Evolutionary conservation across 495 filamentous ascomycete species (phyloP).

Genomic region (Clavariopsis aquatica): DNA sequence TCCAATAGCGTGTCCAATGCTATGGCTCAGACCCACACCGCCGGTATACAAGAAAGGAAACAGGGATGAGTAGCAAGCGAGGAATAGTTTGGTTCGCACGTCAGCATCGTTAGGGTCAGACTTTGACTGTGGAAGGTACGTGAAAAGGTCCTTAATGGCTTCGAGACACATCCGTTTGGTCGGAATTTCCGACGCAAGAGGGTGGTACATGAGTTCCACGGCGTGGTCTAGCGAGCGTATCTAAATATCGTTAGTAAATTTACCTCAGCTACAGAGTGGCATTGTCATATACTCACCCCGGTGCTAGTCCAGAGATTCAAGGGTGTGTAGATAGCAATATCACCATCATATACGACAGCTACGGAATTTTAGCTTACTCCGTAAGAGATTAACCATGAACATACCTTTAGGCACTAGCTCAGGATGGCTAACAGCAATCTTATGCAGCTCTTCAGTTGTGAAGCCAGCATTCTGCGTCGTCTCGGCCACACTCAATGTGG

Average conservation of each 20-base stretch:
- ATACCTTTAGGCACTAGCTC: slow-evolving; percentile 35
- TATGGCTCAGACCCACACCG: slow-evolving; percentile 38
- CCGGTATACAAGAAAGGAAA: slow-evolving; percentile 36
- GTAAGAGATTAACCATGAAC: background rate
- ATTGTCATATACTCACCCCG: slow-evolving; percentile 18
- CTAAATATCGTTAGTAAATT: slow-evolving; percentile 1
- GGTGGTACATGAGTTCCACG: slow-evolving; percentile 40
- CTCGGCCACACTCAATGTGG: slow-evolving; percentile 39
- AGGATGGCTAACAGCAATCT: slow-evolving; percentile 38
- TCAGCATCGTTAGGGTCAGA: slow-evolving; percentile 31
- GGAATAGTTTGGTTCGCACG: slow-evolving; percentile 28
- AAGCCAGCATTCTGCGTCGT: slow-evolving; percentile 40
- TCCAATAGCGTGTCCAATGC: slow-evolving; percentile 40
- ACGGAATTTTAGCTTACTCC: background rate
- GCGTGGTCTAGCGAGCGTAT: slow-evolving; percentile 41
- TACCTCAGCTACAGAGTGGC: background rate
- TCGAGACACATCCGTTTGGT: slow-evolving; percentile 35
- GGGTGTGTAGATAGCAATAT: slow-evolving; percentile 36
- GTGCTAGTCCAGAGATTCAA: slow-evolving; percentile 38
- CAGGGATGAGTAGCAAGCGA: slow-evolving; percentile 35
- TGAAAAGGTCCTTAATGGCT: slow-evolving; percentile 37
- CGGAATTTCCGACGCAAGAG: slow-evolving; percentile 38
- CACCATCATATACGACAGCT: slow-evolving; percentile 39
- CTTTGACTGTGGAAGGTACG: slow-evolving; percentile 36
- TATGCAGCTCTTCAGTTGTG: slow-evolving; percentile 33